These are phyloP conservation scores for Phlebiopsis gigantea DNA, from an alignment of 768 basidiomycete genomes.

Conservation along the genomic window DNA sequence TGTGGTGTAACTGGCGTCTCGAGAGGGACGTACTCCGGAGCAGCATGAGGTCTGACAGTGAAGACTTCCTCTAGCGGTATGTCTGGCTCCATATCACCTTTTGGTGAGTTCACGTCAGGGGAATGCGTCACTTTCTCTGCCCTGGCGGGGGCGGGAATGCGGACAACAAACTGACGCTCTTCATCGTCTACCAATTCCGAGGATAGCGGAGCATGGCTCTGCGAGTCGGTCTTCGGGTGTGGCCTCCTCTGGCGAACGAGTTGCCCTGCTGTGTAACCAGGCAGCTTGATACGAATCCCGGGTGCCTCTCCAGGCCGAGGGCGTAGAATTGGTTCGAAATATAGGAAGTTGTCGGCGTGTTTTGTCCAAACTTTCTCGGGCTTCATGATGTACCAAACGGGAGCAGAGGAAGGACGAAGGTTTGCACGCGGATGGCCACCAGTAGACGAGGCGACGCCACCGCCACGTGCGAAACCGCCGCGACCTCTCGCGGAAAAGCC, in stretches of 20 bases:
- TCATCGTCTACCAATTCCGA: slow-evolving; percentile 31
- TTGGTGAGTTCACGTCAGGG: not conserved
- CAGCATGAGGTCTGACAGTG: slow-evolving; percentile 48
- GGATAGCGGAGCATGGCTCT: slow-evolving; percentile 4
- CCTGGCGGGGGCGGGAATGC: slow-evolving; percentile 38
- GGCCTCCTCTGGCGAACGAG: slow-evolving; percentile 38
- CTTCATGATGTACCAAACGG: slow-evolving; percentile 68
- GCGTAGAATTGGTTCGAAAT: slow-evolving; percentile 55
- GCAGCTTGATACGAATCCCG: slow-evolving; percentile 57
- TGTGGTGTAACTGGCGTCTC: not conserved
- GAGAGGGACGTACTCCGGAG: slow-evolving; percentile 27
- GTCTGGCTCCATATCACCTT: slow-evolving; percentile 23
- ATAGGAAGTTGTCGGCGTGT: slow-evolving; percentile 71
- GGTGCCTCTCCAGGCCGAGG: slow-evolving; percentile 52
- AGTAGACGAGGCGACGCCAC: slow-evolving; percentile 32
- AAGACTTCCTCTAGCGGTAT: slow-evolving; percentile 50
- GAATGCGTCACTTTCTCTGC: slow-evolving; percentile 28
- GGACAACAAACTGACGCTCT: slow-evolving; percentile 47
- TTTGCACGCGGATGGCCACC: slow-evolving; percentile 4
- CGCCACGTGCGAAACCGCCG: slow-evolving; percentile 31
- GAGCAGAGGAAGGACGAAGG: slow-evolving; percentile 27
- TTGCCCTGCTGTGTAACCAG: slow-evolving; percentile 36
- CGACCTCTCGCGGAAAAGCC: slow-evolving; percentile 41
- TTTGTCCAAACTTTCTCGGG: slow-evolving; percentile 83
- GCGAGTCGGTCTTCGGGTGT: slow-evolving; percentile 1